Percentiles rank a stretch among this genome's conserved stretches.
Evolutionary conservation across 176 grass and related monocot genomes (phyloP).

Genomic region (Saccharum officinarum): DNA sequence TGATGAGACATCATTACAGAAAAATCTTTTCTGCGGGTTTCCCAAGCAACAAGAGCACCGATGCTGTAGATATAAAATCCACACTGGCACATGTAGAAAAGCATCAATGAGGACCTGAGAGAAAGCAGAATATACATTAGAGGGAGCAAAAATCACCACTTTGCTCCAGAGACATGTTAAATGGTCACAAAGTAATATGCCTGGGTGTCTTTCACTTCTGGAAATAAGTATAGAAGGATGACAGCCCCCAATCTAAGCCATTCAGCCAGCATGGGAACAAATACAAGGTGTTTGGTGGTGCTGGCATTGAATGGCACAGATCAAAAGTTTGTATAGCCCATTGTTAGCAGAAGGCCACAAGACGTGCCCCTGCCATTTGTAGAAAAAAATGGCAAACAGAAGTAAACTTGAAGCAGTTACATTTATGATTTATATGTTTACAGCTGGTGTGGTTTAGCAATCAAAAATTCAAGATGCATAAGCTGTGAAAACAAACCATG

Average conservation of each 20-base stretch:
- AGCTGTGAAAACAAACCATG: slow-evolving; percentile 21
- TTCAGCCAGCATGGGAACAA: slow-evolving; percentile 13
- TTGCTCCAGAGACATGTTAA: slow-evolving; percentile 16
- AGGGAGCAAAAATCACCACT: slow-evolving; percentile 5
- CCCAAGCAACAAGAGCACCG: slow-evolving; percentile 92
- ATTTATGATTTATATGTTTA: slow-evolving; percentile 28
- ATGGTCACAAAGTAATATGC: slow-evolving; percentile 8
- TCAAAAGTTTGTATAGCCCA: not conserved
- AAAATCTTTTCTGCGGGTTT: slow-evolving; percentile 99
- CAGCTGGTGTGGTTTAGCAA: not conserved
- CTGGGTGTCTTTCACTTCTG: not conserved
- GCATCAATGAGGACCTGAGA: slow-evolving; percentile 68
- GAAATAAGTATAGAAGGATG: slow-evolving; percentile 16
- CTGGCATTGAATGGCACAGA: not conserved
- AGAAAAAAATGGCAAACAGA: not conserved
- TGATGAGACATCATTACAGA: slow-evolving; percentile 99
- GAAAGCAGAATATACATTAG: slow-evolving; percentile 36
- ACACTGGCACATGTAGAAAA: slow-evolving; percentile 98
- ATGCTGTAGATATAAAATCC: slow-evolving; percentile 99
- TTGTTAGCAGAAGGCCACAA: slow-evolving; percentile 4
- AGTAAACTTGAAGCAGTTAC: not conserved
- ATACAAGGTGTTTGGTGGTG: not conserved
- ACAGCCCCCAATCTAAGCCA: slow-evolving; percentile 3
- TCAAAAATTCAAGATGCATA: slow-evolving; percentile 12
- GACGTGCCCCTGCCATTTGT: not conserved